Base-by-base conservation (phyloP, 768 basidiomycete genomes). In the Pisolithus microcarpus region DNA sequence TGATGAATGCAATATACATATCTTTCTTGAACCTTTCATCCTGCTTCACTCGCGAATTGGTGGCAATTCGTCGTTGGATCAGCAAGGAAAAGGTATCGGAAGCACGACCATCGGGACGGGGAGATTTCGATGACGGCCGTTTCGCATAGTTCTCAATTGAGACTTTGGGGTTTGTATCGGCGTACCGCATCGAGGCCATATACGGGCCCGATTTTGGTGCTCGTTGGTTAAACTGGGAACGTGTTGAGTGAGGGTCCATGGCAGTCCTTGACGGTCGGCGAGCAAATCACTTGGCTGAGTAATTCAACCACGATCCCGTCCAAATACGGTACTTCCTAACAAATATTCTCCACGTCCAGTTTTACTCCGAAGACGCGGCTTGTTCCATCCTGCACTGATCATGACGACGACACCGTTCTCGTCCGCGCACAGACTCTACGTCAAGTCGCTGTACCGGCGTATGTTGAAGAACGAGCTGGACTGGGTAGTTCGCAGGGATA, bases 401-500 rank as follows among this genome's bases (percentile, higher is more conserved):
- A 82, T 83, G 81, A 73, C 82, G 40, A 62, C 70, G 48, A 72
- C 77, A 49, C 69, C 85, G 34, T 91, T 90, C 72, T 77, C 85
- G 38, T 71, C 80, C 31, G 85, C 82, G 5, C 88, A 90, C 72
- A 80, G 82, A 64, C 77, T 80, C 59, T 86, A 93, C 64, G 91
- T 93, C 66, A 91, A 95, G 72, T 90, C 88, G 8, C 79, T 98
- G 5, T 97, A 96, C 76, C 85, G 80, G 62, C 85, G 93, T 36
- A 80, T 82, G 59, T 78, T 98, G 54, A 86, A 79, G 60, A 94
- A 96, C 60, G 76, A 88, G 44, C 73, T 95, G 48, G 85, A 98
- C 70, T 98, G 95, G 95, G 83, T 80, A 43, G 75, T 96, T 57
- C 77, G 86, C 51, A 75, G 94, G 49, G 87, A 92, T 61, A 63